phyloP scores from a whole-genome alignment of 805 yeast genomes.

The Sugiyamaella smithiae region DNA sequence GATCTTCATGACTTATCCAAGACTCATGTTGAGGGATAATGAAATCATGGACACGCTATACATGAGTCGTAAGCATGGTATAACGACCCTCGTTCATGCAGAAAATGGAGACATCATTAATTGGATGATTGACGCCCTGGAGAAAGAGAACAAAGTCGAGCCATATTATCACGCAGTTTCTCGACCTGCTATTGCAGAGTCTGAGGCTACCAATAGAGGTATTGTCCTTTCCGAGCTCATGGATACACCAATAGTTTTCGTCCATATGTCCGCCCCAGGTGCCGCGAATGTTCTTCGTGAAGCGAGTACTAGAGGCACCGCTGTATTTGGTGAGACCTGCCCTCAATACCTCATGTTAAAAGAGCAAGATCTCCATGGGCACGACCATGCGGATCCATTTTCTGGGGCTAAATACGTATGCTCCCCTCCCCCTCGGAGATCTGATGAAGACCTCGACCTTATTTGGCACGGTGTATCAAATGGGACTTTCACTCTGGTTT shows the following conservation, averaged over 20 bases:
- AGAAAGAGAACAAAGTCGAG: conserved; percentile 11
- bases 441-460: background rate
- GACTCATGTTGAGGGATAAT: conserved; percentile 40
- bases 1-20: conserved; percentile 48
- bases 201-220: conserved; percentile 5
- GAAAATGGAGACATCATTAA: conserved; percentile 7
- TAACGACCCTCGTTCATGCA: conserved; percentile 3
- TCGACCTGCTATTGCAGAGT: background rate
- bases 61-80: conserved; percentile 6
- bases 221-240: conserved; percentile 3
- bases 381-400: conserved; percentile 18
- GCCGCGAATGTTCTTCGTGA: conserved; percentile 1
- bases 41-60: conserved; percentile 39
- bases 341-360: conserved; percentile 6
- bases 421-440: conserved; percentile 6
- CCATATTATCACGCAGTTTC: conserved; percentile 5
- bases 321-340: conserved; percentile 7
- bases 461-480: conserved; percentile 1
- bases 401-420: conserved; percentile 6
- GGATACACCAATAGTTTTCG: conserved; percentile 6
- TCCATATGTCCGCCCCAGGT: conserved; percentile 3
- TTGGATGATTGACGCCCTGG: conserved; percentile 36
- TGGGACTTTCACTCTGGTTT: background rate
- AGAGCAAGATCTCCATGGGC: conserved; percentile 7
- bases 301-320: background rate